Percentiles rank a stretch among this genome's conserved stretches.
Evolutionary conservation across 148 eudicot species (phyloP).

Genomic region (Hydrangea macrophylla): DNA sequence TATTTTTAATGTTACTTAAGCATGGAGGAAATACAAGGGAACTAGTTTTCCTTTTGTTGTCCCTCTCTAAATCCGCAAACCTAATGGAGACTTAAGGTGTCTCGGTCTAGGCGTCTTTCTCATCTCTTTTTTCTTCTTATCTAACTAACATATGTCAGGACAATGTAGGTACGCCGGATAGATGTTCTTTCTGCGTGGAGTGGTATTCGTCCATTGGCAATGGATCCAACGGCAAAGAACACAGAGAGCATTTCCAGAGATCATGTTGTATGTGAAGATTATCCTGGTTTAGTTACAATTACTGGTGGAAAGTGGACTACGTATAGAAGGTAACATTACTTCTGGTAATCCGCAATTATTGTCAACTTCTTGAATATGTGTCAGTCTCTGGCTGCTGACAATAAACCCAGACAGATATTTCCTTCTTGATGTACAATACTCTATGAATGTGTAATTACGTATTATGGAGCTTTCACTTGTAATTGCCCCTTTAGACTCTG

Average conservation of each 20-base stretch:
- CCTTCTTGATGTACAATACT: neutral
- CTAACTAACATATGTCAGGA: slow-evolving; percentile 12
- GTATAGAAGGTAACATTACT: slow-evolving; percentile 68
- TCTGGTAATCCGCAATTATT: slow-evolving; percentile 4
- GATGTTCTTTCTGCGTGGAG: slow-evolving; percentile 99
- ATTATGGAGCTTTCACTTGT: neutral
- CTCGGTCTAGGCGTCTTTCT: too few species aligned
- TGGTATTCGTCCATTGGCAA: slow-evolving; percentile 97
- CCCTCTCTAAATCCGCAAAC: too few species aligned
- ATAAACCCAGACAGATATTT: neutral
- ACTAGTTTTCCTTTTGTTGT: too few species aligned
- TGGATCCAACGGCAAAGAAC: slow-evolving; percentile 86
- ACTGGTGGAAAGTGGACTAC: slow-evolving; percentile 99
- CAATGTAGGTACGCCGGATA: slow-evolving; percentile 70
- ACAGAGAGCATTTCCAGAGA: slow-evolving; percentile 96
- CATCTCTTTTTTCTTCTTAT: neutral
- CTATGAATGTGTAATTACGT: neutral
- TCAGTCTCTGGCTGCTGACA: neutral
- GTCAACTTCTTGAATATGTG: neutral
- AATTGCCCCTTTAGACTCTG: neutral
- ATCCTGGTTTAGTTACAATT: slow-evolving; percentile 90
- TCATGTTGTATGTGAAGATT: slow-evolving; percentile 92
- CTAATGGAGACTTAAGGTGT: too few species aligned
- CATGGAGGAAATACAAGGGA: too few species aligned
- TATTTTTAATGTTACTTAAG: too few species aligned